These are phyloP conservation scores for Elongisporangium anandrum DNA, from an alignment of 352 stramenopile species.

Conservation along the genomic window DNA sequence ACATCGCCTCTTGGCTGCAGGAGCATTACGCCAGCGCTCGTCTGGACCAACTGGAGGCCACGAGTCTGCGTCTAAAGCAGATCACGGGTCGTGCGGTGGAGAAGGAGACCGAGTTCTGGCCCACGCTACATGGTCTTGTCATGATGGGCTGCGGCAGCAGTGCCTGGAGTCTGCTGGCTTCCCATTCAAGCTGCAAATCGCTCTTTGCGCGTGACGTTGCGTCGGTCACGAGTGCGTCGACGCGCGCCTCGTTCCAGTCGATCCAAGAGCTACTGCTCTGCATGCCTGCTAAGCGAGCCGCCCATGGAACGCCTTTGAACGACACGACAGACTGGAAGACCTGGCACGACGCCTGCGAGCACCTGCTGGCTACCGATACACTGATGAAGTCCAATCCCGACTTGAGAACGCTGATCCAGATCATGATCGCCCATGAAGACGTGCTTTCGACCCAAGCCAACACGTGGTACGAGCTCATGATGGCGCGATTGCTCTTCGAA, in stretches of 20 bases:
- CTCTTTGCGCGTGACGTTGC: constrained; percentile 34
- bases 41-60: constrained; percentile 46
- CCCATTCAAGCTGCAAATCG: constrained; percentile 53
- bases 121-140: constrained; percentile 52
- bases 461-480: constrained; percentile 80
- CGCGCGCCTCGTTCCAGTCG: constrained; percentile 41
- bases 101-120: constrained; percentile 53
- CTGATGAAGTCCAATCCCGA: constrained; percentile 42
- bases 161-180: constrained; percentile 56
- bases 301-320: background rate
- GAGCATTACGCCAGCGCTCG: constrained; percentile 60
- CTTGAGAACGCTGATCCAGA: constrained; percentile 46
- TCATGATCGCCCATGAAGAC: constrained; percentile 50
- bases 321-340: constrained; percentile 34
- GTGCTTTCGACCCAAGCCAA: constrained; percentile 30
- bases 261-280: constrained; percentile 60
- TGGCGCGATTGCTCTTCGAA: constrained; percentile 69
- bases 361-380: constrained; percentile 47
- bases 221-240: constrained; percentile 38
- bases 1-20: constrained; percentile 67
- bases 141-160: constrained; percentile 42
- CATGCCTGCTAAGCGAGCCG: constrained; percentile 35
- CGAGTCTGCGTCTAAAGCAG: constrained; percentile 34
- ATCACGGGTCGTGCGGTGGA: constrained; percentile 13
- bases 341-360: constrained; percentile 63